Conservation (phyloP, 208 protist species). For the Giardia muris region DNA sequence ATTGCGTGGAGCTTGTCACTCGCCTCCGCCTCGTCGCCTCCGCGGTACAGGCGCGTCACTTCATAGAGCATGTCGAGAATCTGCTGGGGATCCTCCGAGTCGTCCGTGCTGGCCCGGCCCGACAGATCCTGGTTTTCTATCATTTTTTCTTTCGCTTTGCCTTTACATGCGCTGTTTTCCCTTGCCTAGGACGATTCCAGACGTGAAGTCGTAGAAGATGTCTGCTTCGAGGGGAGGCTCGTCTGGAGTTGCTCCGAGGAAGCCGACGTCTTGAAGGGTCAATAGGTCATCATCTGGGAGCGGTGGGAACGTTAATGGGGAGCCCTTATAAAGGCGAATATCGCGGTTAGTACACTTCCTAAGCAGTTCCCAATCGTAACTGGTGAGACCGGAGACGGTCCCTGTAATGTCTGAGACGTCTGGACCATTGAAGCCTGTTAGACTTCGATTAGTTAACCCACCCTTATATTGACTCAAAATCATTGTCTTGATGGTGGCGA, state of each 20-base stretch:
- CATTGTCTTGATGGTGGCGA: not conserved
- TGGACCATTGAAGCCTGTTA: not conserved
- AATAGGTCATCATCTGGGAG: constrained; percentile 7
- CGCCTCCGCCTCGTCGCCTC: not conserved
- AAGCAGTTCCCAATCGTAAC: not conserved
- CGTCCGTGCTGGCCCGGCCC: no score
- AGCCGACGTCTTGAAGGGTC: constrained; percentile 15
- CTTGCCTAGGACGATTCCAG: constrained; percentile 21
- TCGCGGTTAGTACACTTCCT: not conserved
- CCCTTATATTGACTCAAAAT: not conserved
- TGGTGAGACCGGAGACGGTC: not conserved
- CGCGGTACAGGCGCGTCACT: not conserved
- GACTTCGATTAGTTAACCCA: not conserved
- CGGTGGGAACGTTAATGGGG: constrained; percentile 15
- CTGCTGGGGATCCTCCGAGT: not conserved
- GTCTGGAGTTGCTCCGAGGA: not conserved
- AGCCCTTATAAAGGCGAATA: constrained; percentile 23
- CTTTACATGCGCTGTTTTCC: constrained; percentile 2
- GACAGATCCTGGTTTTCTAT: not conserved
- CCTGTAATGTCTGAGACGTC: not conserved
- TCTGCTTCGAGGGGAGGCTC: not conserved
- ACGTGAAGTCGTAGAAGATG: constrained; percentile 21
- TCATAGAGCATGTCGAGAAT: not conserved
- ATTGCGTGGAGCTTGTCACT: not conserved
- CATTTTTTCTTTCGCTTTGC: not conserved